These are phyloP conservation scores for Claviceps capensis DNA, from an alignment of 2,329 filamentous ascomycete species.

Conservation along the genomic window DNA sequence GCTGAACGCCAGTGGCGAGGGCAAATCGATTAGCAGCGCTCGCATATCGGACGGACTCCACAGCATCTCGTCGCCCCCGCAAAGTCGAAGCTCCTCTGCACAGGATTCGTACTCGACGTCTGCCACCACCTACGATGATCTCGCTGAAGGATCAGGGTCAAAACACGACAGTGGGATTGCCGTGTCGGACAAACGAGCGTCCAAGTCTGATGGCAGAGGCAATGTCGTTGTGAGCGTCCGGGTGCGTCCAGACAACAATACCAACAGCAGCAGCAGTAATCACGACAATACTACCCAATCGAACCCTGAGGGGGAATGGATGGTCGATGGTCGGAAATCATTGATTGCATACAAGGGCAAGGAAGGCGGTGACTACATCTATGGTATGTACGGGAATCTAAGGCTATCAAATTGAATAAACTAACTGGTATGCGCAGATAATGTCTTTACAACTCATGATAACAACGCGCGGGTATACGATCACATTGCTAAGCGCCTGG, in stretches of 20 bases:
- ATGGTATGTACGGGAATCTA: slow-evolving; percentile 45
- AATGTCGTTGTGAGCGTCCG: slow-evolving; percentile 94
- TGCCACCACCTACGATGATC: slow-evolving; percentile 77
- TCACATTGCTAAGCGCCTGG: slow-evolving; percentile 80
- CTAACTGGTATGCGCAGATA: slow-evolving; percentile 45
- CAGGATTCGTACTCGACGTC: slow-evolving; percentile 88
- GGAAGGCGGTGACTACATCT: slow-evolving; percentile 84
- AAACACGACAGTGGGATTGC: slow-evolving; percentile 14
- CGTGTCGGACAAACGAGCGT: slow-evolving; percentile 31
- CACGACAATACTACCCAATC: slow-evolving; percentile 33
- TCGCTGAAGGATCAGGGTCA: slow-evolving; percentile 38
- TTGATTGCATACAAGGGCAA: slow-evolving; percentile 74
- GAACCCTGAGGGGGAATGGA: slow-evolving; percentile 69
- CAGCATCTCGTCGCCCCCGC: slow-evolving; percentile 67
- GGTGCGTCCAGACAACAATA: slow-evolving; percentile 66
- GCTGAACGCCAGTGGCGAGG: slow-evolving; percentile 65
- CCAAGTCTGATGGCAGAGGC: slow-evolving; percentile 63
- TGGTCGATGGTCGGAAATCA: slow-evolving; percentile 73
- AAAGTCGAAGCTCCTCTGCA: slow-evolving; percentile 82
- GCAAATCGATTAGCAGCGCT: slow-evolving; percentile 53
- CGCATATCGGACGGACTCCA: slow-evolving; percentile 63
- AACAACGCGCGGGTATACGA: slow-evolving; percentile 94
- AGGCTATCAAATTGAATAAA: no score
- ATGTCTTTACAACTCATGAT: slow-evolving; percentile 88
- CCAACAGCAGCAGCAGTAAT: neutral